Conservation (phyloP, 257 asterid species). For the Eucommia ulmoides region DNA sequence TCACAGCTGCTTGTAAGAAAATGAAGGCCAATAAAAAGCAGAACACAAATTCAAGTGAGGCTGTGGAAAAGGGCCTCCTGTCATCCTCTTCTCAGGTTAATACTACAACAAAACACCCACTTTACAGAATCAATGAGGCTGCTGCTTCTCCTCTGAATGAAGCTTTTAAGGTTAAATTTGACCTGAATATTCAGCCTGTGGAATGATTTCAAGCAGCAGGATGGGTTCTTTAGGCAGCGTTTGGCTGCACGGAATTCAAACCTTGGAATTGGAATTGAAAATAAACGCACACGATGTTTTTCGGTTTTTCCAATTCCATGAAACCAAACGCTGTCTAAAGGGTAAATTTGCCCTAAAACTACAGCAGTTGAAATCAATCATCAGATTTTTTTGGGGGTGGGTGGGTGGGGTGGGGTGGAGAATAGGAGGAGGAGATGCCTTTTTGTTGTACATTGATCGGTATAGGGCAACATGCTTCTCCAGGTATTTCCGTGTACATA, state of each 20-base stretch:
- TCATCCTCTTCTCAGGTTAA: slow-evolving; percentile 33
- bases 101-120: slow-evolving; percentile 62
- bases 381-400: too few relatives aligned
- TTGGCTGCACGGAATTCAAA: too few relatives aligned
- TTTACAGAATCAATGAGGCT: slow-evolving; percentile 42
- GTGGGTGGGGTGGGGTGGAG: too few relatives aligned
- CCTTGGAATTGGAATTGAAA: too few relatives aligned
- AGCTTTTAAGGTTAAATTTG: slow-evolving; percentile 56
- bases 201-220: too few relatives aligned
- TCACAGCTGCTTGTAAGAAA: slow-evolving; percentile 36
- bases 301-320: too few relatives aligned
- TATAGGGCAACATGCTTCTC: background rate
- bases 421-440: slow-evolving; percentile 55
- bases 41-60: slow-evolving; percentile 23
- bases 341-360: too few relatives aligned
- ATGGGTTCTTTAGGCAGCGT: too few relatives aligned
- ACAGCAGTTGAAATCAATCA: too few relatives aligned
- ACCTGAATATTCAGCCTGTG: slow-evolving; percentile 90
- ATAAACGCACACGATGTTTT: too few relatives aligned
- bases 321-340: too few relatives aligned
- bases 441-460: slow-evolving; percentile 14
- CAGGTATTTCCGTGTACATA: background rate
- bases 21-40: slow-evolving; percentile 27
- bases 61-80: slow-evolving; percentile 48
- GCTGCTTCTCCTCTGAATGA: slow-evolving; percentile 21